Evolutionary conservation across 2,329 filamentous ascomycete genomes (phyloP), one percentile per base, ranked within the genome.

Genomic region (Cucurbitaria berberidis): DNA sequence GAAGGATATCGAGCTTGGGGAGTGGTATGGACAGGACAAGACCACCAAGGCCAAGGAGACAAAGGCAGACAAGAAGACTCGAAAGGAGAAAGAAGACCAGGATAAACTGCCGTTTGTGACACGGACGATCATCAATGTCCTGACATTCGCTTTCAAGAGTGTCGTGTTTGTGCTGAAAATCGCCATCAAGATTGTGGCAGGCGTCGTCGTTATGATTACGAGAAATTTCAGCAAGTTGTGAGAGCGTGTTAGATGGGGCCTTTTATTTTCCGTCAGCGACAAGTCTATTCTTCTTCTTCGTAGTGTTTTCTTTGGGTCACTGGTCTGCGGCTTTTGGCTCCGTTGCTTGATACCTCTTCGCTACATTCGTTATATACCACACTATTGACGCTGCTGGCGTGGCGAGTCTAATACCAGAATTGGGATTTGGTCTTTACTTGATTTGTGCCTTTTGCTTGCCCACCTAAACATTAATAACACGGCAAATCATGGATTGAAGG

Each of bases 141-240:
- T 79, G 29, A 75, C 72, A 0, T 73, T 80, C 57, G 70, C 68
- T 5, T 74, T 80, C 48, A 79, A 77, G 62, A 68, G 72, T 1
- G 69, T 76, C 2, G 74, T 79, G 2, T 78, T 74, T 55, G 69
- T 79, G 38, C 48, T 80, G 6, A 70, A 70, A 44, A 65, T 78
- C 15, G 70, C 67, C 2, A 69, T 80, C 19, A 79, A 76, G 68
- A 66, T 78, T 32, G 66, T 78, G 18, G 65, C 74, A 30, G 73
- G 70, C 3, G 62, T 78, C 6, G 65, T 78, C 2, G 72, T 76
- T 18, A 72, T 74, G 67, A 64, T 74, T 30, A 69, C 67, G n/a
- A 49, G 67, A 50, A 70, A 75, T 53, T 69, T 72, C 34, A 67
- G 67, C 26, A 76, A 73, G 61, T 52, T 73, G 49, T 72, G 64